Base-by-base conservation (phyloP, 2,329 filamentous ascomycete species). In the Xylariaceae sp. region DNA sequence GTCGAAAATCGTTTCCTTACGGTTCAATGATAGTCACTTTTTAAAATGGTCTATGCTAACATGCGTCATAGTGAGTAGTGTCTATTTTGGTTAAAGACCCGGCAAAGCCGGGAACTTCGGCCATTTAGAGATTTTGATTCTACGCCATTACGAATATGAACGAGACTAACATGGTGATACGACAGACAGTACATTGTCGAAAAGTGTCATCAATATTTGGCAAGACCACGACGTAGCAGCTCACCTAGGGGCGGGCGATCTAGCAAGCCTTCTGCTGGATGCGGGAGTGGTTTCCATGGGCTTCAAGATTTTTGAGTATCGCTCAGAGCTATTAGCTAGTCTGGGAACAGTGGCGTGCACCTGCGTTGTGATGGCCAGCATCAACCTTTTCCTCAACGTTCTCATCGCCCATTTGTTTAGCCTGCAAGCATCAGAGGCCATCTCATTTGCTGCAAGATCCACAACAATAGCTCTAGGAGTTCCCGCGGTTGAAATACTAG, bases 221-320 rank as follows among this genome's bases (percentile, higher is more conserved):
- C 17, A 39, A 5, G 57, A 59, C 12, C 45, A 50, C 18, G 45
- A 54, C 31, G 6, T 61, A 2, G 38, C 44, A 1, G 47, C 42
- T 5, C 53, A 66, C 36, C 55, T 69, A 13, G 67, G 67, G 3
- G 63, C 66, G 6, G 67, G 66, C 16, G 66, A 69, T 42, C 50
- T 68, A 7, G 60, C 64, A 9, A 53, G 55, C 9, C 55, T 62
- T 2, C 48, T 69, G 10, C 50, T 69, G 9, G 66, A 69, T 31
- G 65, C 66, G 5, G 67, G 67, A 10, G 67, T 69, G 31, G 59
- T 63, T 19, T 65, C 61, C 34, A 53, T 68, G 51, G 66, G 66
- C 0, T 61, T 69, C 54, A 69, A 69, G 54, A 68, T 69, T 62
- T 69, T 65, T 53, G 66, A 69, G 47, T 64, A 68, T 50, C 63